Evolutionary conservation across 108 stramenopile genomes (phyloP).

Genomic region (Asterionellopsis glacialis): DNA sequence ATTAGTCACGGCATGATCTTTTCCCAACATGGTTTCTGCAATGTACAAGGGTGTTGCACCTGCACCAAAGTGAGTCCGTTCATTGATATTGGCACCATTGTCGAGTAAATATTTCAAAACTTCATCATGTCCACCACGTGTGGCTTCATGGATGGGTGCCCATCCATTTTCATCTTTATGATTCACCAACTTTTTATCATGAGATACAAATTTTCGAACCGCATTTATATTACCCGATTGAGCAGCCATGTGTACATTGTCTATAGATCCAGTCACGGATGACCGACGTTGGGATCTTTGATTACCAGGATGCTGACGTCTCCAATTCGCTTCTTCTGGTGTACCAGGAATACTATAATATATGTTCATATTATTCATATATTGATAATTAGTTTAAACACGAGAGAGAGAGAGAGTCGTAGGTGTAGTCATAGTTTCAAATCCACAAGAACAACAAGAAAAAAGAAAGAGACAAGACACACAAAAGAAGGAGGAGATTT

Average conservation of each 20-base stretch:
- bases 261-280: slow-evolving; percentile 55
- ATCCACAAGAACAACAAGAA: too few relatives aligned
- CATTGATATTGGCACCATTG: slow-evolving; percentile 72
- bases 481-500: too few relatives aligned
- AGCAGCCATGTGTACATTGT: slow-evolving; percentile 57
- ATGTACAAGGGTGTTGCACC: slow-evolving; percentile 47
- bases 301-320: slow-evolving; percentile 26
- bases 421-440: too few relatives aligned
- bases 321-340: slow-evolving; percentile 64
- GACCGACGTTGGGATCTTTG: slow-evolving; percentile 21
- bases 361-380: too few relatives aligned
- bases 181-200: slow-evolving; percentile 45
- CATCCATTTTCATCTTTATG: slow-evolving; percentile 79
- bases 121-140: slow-evolving; percentile 67
- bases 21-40: slow-evolving; percentile 37
- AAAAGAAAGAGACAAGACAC: too few relatives aligned
- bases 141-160: slow-evolving; percentile 78
- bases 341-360: slow-evolving; percentile 49
- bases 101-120: slow-evolving; percentile 63
- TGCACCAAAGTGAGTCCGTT: slow-evolving; percentile 24
- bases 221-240: slow-evolving; percentile 49
- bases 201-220: slow-evolving; percentile 33
- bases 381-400: too few relatives aligned
- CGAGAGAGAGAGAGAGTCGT: too few relatives aligned
- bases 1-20: slow-evolving; percentile 59